These are phyloP conservation scores for Hemileccinum impolitum DNA, from an alignment of 768 basidiomycete genomes.

Conservation along the genomic window DNA sequence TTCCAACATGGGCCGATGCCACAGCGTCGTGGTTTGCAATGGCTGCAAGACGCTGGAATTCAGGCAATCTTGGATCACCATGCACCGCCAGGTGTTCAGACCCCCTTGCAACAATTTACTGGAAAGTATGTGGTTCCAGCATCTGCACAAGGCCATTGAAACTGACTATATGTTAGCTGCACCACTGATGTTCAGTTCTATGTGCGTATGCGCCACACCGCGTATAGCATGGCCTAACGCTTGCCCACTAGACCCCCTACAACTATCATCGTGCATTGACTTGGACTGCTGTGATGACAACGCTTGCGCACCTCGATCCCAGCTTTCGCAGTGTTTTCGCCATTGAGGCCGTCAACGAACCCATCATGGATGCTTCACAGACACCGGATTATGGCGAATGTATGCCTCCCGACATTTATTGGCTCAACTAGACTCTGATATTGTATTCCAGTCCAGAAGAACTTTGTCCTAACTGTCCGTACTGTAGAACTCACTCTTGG, in stretches of 20 bases:
- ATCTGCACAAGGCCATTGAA: background rate
- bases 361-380: slow-evolving; percentile 62
- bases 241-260: slow-evolving; percentile 43
- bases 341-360: slow-evolving; percentile 78
- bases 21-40: slow-evolving; percentile 60
- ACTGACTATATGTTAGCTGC: slow-evolving; percentile 42
- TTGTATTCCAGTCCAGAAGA: slow-evolving; percentile 51
- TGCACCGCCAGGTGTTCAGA: slow-evolving; percentile 68
- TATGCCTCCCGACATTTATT: slow-evolving; percentile 31
- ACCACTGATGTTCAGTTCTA: slow-evolving; percentile 71
- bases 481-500: slow-evolving; percentile 62
- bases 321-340: slow-evolving; percentile 61
- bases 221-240: background rate
- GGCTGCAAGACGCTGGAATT: slow-evolving; percentile 62
- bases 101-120: slow-evolving; percentile 59
- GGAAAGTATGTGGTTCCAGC: slow-evolving; percentile 47
- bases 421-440: background rate
- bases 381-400: slow-evolving; percentile 73
- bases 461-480: slow-evolving; percentile 67
- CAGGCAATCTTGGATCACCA: slow-evolving; percentile 67
- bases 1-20: background rate
- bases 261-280: slow-evolving; percentile 77
- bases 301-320: slow-evolving; percentile 66
- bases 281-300: slow-evolving; percentile 82
- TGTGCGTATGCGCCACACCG: slow-evolving; percentile 36